phyloP scores from a whole-genome alignment of 2,329 filamentous ascomycete species.

The Colletotrichum cereale region DNA sequence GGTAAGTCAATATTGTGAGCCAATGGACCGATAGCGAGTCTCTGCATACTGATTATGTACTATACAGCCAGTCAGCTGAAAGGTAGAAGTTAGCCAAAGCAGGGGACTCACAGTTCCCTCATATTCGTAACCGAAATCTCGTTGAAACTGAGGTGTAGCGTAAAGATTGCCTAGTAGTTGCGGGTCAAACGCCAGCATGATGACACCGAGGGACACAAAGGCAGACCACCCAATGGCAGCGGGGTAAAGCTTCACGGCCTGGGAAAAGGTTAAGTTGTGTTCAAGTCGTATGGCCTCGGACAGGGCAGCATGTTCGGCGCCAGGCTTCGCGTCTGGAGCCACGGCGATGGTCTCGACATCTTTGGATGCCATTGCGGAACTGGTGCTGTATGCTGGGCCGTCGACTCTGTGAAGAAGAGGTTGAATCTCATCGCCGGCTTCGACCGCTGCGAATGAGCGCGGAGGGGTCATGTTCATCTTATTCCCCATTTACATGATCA shows the following conservation, averaged over 20 bases:
- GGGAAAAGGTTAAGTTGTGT: slow-evolving; percentile 52
- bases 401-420: slow-evolving; percentile 17
- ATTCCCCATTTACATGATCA: slow-evolving; percentile 2
- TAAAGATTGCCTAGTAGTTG: slow-evolving; percentile 74
- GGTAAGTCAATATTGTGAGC: background rate
- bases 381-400: background rate
- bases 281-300: slow-evolving; percentile 55
- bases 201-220: slow-evolving; percentile 70
- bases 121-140: slow-evolving; percentile 66
- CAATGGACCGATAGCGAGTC: background rate
- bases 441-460: background rate
- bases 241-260: slow-evolving; percentile 59
- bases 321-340: slow-evolving; percentile 11
- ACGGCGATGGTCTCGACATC: slow-evolving; percentile 14
- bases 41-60: slow-evolving; percentile 51
- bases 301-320: slow-evolving; percentile 43
- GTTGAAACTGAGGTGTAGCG: slow-evolving; percentile 68
- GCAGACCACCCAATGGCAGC: slow-evolving; percentile 66
- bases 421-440: slow-evolving; percentile 23
- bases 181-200: slow-evolving; percentile 74
- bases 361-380: slow-evolving; percentile 21
- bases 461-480: slow-evolving; percentile 22
- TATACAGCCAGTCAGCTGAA: slow-evolving; percentile 11
- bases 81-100: background rate
- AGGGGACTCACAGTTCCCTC: slow-evolving; percentile 49